A percentile compares a stretch with the other conserved stretches of the same genome.
Evolutionary conservation across 805 yeast genomes (phyloP).

Genomic region (Metschnikowia proteae): DNA sequence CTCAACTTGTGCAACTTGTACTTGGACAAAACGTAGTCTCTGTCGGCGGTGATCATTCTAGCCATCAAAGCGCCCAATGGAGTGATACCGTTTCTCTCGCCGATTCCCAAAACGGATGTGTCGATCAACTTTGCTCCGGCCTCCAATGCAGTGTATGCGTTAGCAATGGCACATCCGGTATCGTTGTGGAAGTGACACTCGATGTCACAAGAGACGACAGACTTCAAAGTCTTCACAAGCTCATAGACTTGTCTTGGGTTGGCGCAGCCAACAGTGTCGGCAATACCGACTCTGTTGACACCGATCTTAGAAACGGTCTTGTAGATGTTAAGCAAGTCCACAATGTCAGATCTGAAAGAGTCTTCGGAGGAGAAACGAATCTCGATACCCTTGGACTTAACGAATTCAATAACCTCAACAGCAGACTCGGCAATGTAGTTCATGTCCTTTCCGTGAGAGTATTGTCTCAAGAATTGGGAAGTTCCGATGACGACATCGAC

Average conservation of each 20-base stretch:
- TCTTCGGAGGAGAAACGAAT: conserved; percentile 58
- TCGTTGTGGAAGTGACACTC: conserved; percentile 63
- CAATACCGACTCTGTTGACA: conserved; percentile 60
- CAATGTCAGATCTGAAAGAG: conserved; percentile 58
- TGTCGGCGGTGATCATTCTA: conserved; percentile 59
- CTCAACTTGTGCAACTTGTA: conserved; percentile 53
- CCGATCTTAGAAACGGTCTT: conserved; percentile 61
- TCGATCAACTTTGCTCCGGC: conserved; percentile 60
- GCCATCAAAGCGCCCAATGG: conserved; percentile 63
- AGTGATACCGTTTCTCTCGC: conserved; percentile 62
- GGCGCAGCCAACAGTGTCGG: conserved; percentile 63
- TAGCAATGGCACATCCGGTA: conserved; percentile 62
- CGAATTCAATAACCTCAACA: conserved; percentile 56
- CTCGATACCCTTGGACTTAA: conserved; percentile 57
- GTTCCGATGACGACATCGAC: conserved; percentile 61
- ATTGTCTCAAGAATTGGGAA: conserved; percentile 53
- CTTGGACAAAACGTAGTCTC: conserved; percentile 56
- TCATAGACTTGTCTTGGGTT: conserved; percentile 62
- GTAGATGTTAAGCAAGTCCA: conserved; percentile 55
- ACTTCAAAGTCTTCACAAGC: conserved; percentile 53
- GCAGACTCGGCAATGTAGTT: conserved; percentile 55
- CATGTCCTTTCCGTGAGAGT: conserved; percentile 60
- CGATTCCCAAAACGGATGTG: conserved; percentile 57
- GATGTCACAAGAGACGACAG: conserved; percentile 56
- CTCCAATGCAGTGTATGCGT: conserved; percentile 60